Evolutionary conservation across 2,329 filamentous ascomycete genomes (phyloP).

Genomic region (Trichoderma afroharzianum): DNA sequence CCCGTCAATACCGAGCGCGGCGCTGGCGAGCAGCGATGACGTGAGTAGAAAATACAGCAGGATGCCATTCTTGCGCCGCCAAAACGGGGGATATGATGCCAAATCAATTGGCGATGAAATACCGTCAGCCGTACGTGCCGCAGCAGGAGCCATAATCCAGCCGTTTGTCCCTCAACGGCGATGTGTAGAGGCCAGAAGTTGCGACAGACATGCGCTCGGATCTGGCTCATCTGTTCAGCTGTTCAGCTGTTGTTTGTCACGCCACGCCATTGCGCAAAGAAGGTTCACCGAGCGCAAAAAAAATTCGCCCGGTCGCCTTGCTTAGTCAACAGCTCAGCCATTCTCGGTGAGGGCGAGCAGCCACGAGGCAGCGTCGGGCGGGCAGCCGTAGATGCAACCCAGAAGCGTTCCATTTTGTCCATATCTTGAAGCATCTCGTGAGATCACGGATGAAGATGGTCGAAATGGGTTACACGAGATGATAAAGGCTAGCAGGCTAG

Average conservation of each 20-base stretch:
- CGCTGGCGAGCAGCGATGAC: constrained; percentile 40
- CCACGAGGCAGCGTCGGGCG: neutral
- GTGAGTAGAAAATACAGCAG: constrained; percentile 42
- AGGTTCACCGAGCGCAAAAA: constrained; percentile 14
- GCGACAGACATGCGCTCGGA: neutral
- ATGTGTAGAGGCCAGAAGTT: neutral
- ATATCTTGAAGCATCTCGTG: neutral
- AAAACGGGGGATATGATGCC: constrained; percentile 31
- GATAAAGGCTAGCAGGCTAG: constrained; percentile 3
- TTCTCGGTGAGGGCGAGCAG: neutral
- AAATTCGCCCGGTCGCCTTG: constrained; percentile 3
- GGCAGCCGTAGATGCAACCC: neutral
- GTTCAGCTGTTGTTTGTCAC: neutral
- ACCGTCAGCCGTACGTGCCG: constrained; percentile 30
- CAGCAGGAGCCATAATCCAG: constrained; percentile 32
- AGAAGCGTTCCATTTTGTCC: neutral
- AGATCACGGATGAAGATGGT: neutral
- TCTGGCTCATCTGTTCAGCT: neutral
- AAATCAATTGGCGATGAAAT: constrained; percentile 33
- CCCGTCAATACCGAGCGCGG: constrained; percentile 41
- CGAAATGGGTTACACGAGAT: neutral
- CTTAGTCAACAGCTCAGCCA: constrained; percentile 9
- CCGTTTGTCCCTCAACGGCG: neutral
- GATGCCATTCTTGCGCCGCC: constrained; percentile 39
- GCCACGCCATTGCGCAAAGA: neutral